These are phyloP conservation scores for Sarocladium strictum DNA, from an alignment of 2,329 filamentous ascomycete species.

Conservation along the genomic window DNA sequence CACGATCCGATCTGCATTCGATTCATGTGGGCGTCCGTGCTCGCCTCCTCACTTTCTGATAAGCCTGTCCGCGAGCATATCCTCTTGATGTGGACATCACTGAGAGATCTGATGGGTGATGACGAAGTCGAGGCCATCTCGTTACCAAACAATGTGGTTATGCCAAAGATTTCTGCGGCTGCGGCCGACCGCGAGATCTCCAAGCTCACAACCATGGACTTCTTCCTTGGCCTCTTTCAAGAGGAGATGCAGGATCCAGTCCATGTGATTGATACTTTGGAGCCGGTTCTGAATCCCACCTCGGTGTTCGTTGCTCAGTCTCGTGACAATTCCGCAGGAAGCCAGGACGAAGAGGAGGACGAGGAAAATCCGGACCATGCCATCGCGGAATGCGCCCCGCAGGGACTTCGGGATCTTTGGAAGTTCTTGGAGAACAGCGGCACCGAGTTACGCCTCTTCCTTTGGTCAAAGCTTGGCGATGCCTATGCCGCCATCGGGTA, in stretches of 20 bases:
- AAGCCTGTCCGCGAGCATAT: slow-evolving; percentile 51
- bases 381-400: slow-evolving; percentile 46
- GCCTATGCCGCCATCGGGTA: slow-evolving; percentile 85
- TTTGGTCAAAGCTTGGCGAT: slow-evolving; percentile 87
- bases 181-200: slow-evolving; percentile 87
- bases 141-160: slow-evolving; percentile 79
- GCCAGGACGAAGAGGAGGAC: slow-evolving; percentile 12
- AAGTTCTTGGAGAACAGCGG: slow-evolving; percentile 79
- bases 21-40: slow-evolving; percentile 52
- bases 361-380: slow-evolving; percentile 24
- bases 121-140: slow-evolving; percentile 41
- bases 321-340: background rate
- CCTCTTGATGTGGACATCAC: slow-evolving; percentile 51
- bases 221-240: slow-evolving; percentile 86
- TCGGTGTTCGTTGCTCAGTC: slow-evolving; percentile 37
- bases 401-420: slow-evolving; percentile 69
- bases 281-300: slow-evolving; percentile 79
- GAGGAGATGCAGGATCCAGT: slow-evolving; percentile 76
- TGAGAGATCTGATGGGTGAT: slow-evolving; percentile 44
- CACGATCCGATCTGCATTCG: slow-evolving; percentile 40
- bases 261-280: slow-evolving; percentile 81
- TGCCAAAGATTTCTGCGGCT: slow-evolving; percentile 78
- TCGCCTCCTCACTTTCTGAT: slow-evolving; percentile 45
- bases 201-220: slow-evolving; percentile 91
- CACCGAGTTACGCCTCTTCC: slow-evolving; percentile 74